Base-by-base conservation (phyloP, 176 grass and related monocot species). In the Carex cristatella region DNA sequence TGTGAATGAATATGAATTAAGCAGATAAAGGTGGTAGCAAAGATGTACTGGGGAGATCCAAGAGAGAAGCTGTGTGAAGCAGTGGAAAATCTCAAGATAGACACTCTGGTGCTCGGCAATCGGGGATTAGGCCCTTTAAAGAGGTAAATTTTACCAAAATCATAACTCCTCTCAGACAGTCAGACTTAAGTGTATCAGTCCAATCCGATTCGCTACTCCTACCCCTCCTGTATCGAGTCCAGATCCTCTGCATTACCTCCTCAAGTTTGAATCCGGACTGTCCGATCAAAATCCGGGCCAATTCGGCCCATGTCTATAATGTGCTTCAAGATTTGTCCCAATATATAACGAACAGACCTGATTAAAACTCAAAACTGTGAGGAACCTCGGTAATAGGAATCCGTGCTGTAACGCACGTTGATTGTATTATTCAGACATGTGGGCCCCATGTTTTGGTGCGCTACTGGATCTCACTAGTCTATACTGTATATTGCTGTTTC, bases 31-130 rank as follows among this genome's bases (percentile, higher is more conserved):
- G 87, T 97, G 80, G 38, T 92, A 11, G 86, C 94, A 79, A 97
- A 97, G 83, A 82, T 97, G 68, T 97, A 92, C 51, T 97, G 94
- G 94, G 94, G 94, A 2, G 90, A 94, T 88, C 90, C 92, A 74
- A 97, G 88, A 87, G 90, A 94, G 90, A 94, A 94, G 85, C 88
- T 97, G 48, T 94, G 88, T 62, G 90, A 92, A 55, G 92, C 92
- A 12, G 92, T 97, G 48, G 90, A 94, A 23, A 89, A 94, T 89
- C 88, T 94, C 76, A 92, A 97, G 85, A 80, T 94, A 7, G 65
- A 92, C 77, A 78, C 85, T 44, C 79, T 94, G 70, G 94, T 94
- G 71, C 57, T 94, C 73, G 94, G 94, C 58, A 92, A 85, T 85
- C 94, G 94, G 31, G 92, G 92, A 5, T 91, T 92, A 88, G 94